Percentiles rank a stretch among this genome's conserved stretches.
phyloP scores from a whole-genome alignment of 2,329 filamentous ascomycete species.

The Colletotrichum cereale region DNA sequence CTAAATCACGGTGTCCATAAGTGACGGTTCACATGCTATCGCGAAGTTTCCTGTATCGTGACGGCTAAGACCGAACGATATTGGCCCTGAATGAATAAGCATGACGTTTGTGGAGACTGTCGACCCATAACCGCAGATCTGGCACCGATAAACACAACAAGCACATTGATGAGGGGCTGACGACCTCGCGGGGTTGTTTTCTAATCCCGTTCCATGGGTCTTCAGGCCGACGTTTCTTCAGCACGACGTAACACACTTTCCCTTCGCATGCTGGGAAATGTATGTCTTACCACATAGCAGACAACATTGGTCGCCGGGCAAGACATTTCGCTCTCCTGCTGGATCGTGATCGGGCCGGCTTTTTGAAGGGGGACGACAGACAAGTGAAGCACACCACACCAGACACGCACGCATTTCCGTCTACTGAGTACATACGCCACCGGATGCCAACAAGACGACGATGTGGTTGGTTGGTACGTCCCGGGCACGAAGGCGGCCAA shows the following conservation, averaged over 20 bases:
- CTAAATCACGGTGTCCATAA: neutral
- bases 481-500: neutral
- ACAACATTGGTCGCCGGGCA: neutral
- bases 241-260: too few species aligned
- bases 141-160: neutral
- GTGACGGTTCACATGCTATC: neutral
- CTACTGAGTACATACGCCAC: neutral
- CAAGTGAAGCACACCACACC: neutral
- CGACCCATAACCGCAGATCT: neutral
- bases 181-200: neutral
- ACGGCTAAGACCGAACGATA: neutral
- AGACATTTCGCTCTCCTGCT: neutral
- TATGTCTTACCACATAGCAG: neutral
- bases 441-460: neutral
- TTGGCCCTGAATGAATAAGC: neutral
- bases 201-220: neutral
- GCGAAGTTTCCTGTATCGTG: neutral
- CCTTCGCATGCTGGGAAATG: neutral
- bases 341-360: neutral
- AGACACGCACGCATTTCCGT: neutral
- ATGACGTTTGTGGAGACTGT: conserved; percentile 7
- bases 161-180: neutral
- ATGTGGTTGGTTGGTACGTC: neutral
- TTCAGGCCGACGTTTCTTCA: neutral
- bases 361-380: neutral